A percentile compares a stretch with the other conserved stretches of the same genome.
Evolutionary conservation across 768 basidiomycete species (phyloP).

Genomic region (Lactifluus rugatus): DNA sequence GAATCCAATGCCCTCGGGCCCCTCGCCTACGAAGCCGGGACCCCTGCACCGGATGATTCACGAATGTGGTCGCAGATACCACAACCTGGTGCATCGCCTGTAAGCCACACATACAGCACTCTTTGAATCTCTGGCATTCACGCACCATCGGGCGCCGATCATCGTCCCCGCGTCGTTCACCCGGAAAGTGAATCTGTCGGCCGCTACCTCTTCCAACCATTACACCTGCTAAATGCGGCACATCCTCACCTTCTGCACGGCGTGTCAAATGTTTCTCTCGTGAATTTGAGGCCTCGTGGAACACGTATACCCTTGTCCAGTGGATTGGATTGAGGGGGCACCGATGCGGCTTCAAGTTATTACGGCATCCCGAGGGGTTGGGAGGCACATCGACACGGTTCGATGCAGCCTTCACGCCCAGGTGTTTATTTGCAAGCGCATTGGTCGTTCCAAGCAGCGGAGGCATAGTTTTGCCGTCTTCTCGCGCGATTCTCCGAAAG

Average conservation of each 20-base stretch:
- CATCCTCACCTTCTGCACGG: background rate
- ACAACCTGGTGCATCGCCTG: background rate
- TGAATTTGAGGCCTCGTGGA: background rate
- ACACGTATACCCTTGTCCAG: background rate
- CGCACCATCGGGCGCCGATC: background rate
- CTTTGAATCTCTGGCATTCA: background rate
- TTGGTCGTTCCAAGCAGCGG: background rate
- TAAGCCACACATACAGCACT: background rate
- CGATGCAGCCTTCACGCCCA: background rate
- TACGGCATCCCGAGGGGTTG: background rate
- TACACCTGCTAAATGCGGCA: conserved; percentile 14
- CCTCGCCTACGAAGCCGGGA: background rate
- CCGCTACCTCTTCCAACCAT: conserved; percentile 5
- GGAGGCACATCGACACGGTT: conserved; percentile 7
- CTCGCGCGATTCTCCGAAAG: background rate
- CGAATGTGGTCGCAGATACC: background rate
- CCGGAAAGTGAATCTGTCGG: background rate
- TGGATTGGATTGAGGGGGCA: background rate
- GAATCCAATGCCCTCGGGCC: too few relatives aligned
- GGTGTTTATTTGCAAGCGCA: background rate
- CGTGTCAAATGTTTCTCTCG: background rate
- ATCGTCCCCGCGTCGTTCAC: background rate
- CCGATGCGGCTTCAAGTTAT: background rate
- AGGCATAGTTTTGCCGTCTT: background rate
- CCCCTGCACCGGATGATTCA: background rate